Conservation (phyloP, 306 rosid species). For the Aeschynomene evenia region DNA sequence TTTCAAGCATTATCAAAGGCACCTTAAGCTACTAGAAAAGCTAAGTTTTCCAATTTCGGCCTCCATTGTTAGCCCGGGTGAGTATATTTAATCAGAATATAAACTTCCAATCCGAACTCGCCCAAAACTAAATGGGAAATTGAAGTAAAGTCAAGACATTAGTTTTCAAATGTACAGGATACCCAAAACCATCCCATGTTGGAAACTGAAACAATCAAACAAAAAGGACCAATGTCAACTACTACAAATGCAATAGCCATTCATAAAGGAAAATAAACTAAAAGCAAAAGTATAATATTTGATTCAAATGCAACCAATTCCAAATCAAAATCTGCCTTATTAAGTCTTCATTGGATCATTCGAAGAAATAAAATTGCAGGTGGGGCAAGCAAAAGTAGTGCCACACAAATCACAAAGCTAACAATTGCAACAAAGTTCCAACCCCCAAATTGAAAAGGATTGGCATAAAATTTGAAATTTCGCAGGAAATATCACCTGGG, state of each 20-base stretch:
- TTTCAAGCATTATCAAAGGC: constrained; percentile 15
- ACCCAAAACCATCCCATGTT: background rate
- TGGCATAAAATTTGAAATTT: background rate
- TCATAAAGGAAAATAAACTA: background rate
- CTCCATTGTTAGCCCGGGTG: background rate
- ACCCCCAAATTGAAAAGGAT: background rate
- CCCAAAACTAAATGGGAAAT: background rate
- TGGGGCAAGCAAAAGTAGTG: background rate
- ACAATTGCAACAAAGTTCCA: background rate
- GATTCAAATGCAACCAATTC: constrained; percentile 11
- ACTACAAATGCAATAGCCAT: background rate
- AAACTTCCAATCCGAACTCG: background rate
- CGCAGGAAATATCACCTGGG: constrained; percentile 49
- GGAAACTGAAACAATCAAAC: background rate
- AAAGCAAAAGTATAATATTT: constrained; percentile 1
- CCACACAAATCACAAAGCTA: background rate
- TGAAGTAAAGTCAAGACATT: background rate
- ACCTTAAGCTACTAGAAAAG: background rate
- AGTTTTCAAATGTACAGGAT: background rate
- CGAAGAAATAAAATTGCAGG: background rate
- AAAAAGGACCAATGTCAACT: constrained; percentile 5
- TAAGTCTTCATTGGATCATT: constrained; percentile 1
- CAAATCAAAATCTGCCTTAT: background rate
- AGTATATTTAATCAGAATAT: background rate
- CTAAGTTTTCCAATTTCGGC: constrained; percentile 2